Conservation (phyloP, 441 rosid species). For the Erysimum cheiri region DNA sequence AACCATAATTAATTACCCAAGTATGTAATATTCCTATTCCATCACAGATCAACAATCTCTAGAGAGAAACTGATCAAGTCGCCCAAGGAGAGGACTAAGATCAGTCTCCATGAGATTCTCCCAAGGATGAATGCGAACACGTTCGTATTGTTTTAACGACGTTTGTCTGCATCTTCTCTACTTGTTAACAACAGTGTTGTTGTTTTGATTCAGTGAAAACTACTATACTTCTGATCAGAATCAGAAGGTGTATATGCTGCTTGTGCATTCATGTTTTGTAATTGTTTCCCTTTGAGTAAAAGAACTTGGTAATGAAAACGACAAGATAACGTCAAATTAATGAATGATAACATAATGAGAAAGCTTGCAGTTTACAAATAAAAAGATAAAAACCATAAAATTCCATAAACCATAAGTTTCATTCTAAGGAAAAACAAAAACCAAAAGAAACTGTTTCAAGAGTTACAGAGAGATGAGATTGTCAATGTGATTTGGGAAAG, state of each 20-base stretch:
- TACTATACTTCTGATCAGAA: background rate
- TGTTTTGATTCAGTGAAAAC: no score
- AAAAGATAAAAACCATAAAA: background rate
- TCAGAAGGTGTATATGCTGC: background rate
- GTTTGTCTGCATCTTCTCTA: no score
- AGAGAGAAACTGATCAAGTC: no score
- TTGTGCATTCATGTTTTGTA: background rate
- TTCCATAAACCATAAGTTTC: background rate
- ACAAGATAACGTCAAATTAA: background rate
- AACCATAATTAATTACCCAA: no score
- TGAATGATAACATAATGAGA: background rate
- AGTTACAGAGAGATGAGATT: background rate
- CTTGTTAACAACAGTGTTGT: no score
- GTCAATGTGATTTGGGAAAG: background rate
- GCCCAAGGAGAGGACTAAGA: no score
- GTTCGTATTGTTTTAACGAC: no score
- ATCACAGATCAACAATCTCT: no score
- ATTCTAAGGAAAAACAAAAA: no score
- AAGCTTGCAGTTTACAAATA: background rate
- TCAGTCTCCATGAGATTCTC: background rate
- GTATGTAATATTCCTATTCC: no score
- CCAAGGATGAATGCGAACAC: no score
- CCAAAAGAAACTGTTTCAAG: background rate
- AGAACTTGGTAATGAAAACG: background rate
- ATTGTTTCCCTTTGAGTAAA: background rate